Conservation (phyloP, 768 basidiomycete genomes). For the Naematelia aurantialba region DNA sequence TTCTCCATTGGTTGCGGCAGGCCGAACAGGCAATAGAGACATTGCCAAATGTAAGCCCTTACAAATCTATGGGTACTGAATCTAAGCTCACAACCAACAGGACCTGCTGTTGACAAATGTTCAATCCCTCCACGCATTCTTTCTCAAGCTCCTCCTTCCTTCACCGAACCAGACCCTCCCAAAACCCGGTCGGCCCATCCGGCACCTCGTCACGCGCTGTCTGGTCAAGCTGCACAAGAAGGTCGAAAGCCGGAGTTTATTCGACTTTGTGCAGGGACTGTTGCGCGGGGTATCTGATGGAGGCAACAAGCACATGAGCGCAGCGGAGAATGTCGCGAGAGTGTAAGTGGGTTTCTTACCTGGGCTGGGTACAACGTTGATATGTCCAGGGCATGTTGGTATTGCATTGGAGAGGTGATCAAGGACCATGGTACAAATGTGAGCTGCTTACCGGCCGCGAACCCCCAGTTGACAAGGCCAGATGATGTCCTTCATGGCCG, state of each 20-base stretch:
- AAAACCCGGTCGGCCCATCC: conserved; percentile 78
- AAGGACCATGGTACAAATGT: conserved; percentile 76
- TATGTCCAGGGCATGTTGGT: conserved; percentile 67
- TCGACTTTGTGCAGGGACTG: conserved; percentile 77
- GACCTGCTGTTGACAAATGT: conserved; percentile 26
- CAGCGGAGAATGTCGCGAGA: conserved; percentile 33
- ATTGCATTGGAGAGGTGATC: conserved; percentile 87
- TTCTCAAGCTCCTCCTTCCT: conserved; percentile 64
- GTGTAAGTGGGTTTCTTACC: conserved; percentile 8
- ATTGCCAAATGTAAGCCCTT: conserved; percentile 19
- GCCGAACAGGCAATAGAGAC: conserved; percentile 45
- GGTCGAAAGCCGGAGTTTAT: conserved; percentile 77
- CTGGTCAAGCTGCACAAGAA: conserved; percentile 68
- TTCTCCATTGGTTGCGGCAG: conserved; percentile 42
- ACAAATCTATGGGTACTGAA: not conserved
- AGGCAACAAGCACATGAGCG: conserved; percentile 53
- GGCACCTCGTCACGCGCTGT: conserved; percentile 74
- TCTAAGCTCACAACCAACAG: conserved; percentile 12
- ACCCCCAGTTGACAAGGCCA: conserved; percentile 46
- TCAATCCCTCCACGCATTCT: conserved; percentile 36
- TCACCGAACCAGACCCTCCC: conserved; percentile 59
- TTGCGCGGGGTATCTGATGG: conserved; percentile 73
- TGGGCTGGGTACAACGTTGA: not conserved
- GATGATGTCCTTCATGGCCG: conserved; percentile 94
- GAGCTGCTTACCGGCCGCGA: conserved; percentile 37